A percentile compares a stretch with the other conserved stretches of the same genome.
These are phyloP conservation scores for Pseudocercospora cruenta DNA, from an alignment of 2,329 filamentous ascomycete species.

Conservation along the genomic window DNA sequence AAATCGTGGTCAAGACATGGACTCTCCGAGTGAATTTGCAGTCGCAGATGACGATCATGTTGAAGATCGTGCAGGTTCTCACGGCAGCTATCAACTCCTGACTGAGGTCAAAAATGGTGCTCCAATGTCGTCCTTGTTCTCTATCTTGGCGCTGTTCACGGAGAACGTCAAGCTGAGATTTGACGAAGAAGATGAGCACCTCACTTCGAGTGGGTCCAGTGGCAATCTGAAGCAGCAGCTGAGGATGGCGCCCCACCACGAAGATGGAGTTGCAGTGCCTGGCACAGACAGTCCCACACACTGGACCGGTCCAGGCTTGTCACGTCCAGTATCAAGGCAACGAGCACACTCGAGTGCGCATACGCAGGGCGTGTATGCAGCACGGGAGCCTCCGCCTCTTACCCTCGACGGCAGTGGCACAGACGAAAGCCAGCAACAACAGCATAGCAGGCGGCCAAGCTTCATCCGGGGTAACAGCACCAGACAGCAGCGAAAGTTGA, in stretches of 20 bases:
- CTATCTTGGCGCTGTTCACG: conserved; percentile 94
- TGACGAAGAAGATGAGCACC: conserved; percentile 64
- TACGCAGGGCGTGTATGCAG: conserved; percentile 16
- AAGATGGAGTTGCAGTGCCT: conserved; percentile 32
- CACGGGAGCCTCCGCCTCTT: conserved; percentile 38
- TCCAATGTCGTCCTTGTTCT: conserved; percentile 97
- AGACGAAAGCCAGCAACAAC: conserved; percentile 31
- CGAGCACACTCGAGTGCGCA: conserved; percentile 25
- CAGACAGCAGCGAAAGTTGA: conserved; percentile 37
- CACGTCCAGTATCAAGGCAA: conserved; percentile 34
- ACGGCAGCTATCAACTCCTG: conserved; percentile 89
- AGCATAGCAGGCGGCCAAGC: conserved; percentile 33
- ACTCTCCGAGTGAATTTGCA: conserved; percentile 46
- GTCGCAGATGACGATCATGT: conserved; percentile 54
- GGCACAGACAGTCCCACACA: conserved; percentile 30
- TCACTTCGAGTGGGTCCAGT: conserved; percentile 26
- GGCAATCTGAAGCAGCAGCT: conserved; percentile 30
- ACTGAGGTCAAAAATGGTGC: conserved; percentile 98
- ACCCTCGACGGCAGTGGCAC: conserved; percentile 32
- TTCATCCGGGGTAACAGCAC: conserved; percentile 26
- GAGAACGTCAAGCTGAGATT: conserved; percentile 84
- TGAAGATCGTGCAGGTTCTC: conserved; percentile 68
- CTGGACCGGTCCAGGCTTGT: conserved; percentile 25
- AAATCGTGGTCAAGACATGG: conserved; percentile 55
- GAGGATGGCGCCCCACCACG: conserved; percentile 27